These are phyloP conservation scores for Plasmodium falciparum DNA, from an alignment of 169 alveolate species.

Conservation along the genomic window DNA sequence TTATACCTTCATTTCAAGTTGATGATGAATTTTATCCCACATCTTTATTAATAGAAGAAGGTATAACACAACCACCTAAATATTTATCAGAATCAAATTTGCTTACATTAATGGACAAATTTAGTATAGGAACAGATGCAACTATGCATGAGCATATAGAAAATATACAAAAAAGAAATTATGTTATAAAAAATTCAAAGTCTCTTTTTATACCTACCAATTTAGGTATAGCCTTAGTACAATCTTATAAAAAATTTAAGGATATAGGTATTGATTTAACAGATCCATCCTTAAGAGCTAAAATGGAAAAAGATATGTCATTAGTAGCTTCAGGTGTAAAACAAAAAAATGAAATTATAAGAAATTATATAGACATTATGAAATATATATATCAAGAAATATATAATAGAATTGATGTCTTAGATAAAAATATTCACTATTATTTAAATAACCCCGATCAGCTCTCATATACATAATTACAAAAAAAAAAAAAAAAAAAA, in stretches of 20 bases:
- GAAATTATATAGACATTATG: slow-evolving; percentile 72
- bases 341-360: slow-evolving; percentile 55
- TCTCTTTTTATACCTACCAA: slow-evolving; percentile 56
- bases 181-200: slow-evolving; percentile 84
- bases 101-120: slow-evolving; percentile 95
- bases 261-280: slow-evolving; percentile 81
- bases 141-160: slow-evolving; percentile 98
- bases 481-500: too few relatives aligned
- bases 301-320: slow-evolving; percentile 93
- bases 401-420: slow-evolving; percentile 59
- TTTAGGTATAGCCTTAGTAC: slow-evolving; percentile 77
- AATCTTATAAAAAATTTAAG: slow-evolving; percentile 81
- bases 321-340: slow-evolving; percentile 91
- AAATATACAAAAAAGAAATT: slow-evolving; percentile 97
- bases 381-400: slow-evolving; percentile 74
- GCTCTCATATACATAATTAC: background rate
- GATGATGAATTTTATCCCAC: slow-evolving; percentile 50
- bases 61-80: slow-evolving; percentile 93
- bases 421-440: slow-evolving; percentile 38
- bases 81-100: slow-evolving; percentile 96
- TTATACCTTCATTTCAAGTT: slow-evolving; percentile 47
- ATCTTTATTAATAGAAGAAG: slow-evolving; percentile 56
- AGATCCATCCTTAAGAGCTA: slow-evolving; percentile 93
- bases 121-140: slow-evolving; percentile 99
- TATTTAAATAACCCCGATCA: slow-evolving; percentile 3